These are phyloP conservation scores for Arthrobotrys entomopaga DNA, from an alignment of 2,329 filamentous ascomycete genomes.

Conservation along the genomic window DNA sequence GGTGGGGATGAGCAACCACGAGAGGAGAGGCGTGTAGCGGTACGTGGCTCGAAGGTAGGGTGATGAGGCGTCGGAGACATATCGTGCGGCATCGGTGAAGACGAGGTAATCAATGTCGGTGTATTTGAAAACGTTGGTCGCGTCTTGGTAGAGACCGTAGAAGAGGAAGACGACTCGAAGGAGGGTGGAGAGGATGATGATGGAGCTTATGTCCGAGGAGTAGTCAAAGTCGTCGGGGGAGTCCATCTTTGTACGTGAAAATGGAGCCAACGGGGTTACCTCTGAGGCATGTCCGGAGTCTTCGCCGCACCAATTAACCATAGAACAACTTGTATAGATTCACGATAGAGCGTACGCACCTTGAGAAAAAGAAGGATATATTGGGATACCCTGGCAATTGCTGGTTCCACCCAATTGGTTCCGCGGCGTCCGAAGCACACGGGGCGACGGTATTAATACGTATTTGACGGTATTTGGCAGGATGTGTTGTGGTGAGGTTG, in stretches of 20 bases:
- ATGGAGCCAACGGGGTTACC: neutral
- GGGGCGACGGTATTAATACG: neutral
- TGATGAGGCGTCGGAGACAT: constrained; percentile 71
- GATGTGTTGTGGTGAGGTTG: constrained; percentile 37
- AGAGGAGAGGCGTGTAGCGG: constrained; percentile 92
- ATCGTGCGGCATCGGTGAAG: constrained; percentile 93
- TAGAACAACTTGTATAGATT: neutral
- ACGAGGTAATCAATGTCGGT: constrained; percentile 99
- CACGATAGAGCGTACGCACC: neutral
- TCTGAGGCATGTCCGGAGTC: neutral
- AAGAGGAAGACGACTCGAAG: constrained; percentile 79
- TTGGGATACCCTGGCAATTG: too few species aligned
- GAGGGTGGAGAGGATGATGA: constrained; percentile 69
- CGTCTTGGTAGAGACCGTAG: constrained; percentile 93
- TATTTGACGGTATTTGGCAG: neutral
- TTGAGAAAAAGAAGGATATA: neutral
- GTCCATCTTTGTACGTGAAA: neutral
- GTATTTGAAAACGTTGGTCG: constrained; percentile 91
- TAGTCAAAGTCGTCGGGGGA: neutral
- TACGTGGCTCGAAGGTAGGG: constrained; percentile 94
- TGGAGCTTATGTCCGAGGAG: constrained; percentile 59
- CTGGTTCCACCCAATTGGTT: too few species aligned
- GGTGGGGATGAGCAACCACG: constrained; percentile 89
- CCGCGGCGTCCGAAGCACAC: too few species aligned
- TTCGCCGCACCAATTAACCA: neutral